Evolutionary conservation across 164 flowering plant species (phyloP), one percentile per base, ranked within the genome.

Genomic region (Chloranthus sessilifolius): DNA sequence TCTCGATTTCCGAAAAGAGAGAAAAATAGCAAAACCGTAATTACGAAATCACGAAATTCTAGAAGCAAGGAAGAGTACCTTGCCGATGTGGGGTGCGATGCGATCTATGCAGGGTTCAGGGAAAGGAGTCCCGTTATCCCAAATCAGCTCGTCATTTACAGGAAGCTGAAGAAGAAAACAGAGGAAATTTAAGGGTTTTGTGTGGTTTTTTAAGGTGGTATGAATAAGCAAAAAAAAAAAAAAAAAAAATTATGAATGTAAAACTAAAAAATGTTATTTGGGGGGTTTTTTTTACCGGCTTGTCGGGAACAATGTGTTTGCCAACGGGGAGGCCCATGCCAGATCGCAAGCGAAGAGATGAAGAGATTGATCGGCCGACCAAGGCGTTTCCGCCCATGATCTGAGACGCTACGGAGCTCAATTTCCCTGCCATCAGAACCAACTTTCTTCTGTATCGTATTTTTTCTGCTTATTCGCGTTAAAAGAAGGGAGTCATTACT

Each of bases 241-340:
- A 38, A 28, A 28, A 38, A 22, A 25, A 20, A 47, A 14, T 16
- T 3, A 17, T 16, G 6, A 23, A 46, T 4, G 26, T 7, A 25
- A 10, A 26, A 8, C 6, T 2, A 28, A 9, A 3, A 9, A 14
- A 16, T 26, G 19, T 7, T 42, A 19, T 5, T 15, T 24, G n/a
- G 3, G 1, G n/a, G 15, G 50, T n/a, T n/a, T n/a, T n/a, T n/a
- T 31, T 58, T 50, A 92, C 95, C 16, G 99, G 99, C 53, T 81
- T 94, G 61, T 86, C 72, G 29, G 97, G 99, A 61, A 94, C 90
- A 75, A 89, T 70, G 82, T 82, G 95, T 52, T 72, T 84, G 67
- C 97, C 99, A 53, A 81, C 92, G 39, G 99, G 97, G 47, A 85
- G 89, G 47, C 99, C 97, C 97, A 94, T 94, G 58, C 99, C 99